A percentile compares a stretch with the other conserved stretches of the same genome.
Evolutionary conservation across 164 flowering plant genomes (phyloP).

Genomic region (Vitis labrusca): DNA sequence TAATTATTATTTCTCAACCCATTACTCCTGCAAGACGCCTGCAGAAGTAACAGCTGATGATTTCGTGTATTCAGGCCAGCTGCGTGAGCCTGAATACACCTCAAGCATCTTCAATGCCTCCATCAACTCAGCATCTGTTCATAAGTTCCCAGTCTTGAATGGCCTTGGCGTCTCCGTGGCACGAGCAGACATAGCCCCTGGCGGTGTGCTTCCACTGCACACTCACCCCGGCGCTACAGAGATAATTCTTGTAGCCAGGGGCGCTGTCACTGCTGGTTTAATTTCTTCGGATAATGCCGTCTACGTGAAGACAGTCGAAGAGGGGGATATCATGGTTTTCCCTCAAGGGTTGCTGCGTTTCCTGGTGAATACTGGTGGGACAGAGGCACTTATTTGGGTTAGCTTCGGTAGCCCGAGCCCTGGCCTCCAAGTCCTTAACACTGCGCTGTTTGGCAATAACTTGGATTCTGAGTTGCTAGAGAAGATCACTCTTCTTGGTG

Average conservation of each 20-base stretch:
- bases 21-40: constrained; percentile 31
- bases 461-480: constrained; percentile 27
- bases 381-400: constrained; percentile 20
- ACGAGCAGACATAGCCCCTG: constrained; percentile 33
- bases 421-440: constrained; percentile 45
- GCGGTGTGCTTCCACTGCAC: constrained; percentile 54
- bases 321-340: constrained; percentile 47
- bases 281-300: constrained; percentile 31
- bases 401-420: constrained; percentile 36
- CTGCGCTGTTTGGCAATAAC: constrained; percentile 38
- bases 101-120: constrained; percentile 40
- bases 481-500: constrained; percentile 38
- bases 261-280: constrained; percentile 36
- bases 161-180: constrained; percentile 46
- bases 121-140: constrained; percentile 33
- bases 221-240: constrained; percentile 50
- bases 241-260: constrained; percentile 29
- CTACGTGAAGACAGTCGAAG: constrained; percentile 24
- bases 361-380: constrained; percentile 31
- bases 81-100: constrained; percentile 36
- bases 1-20: too few relatives aligned
- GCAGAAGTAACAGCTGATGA: constrained; percentile 29
- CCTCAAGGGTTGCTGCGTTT: constrained; percentile 54
- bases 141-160: constrained; percentile 40
- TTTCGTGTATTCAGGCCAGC: constrained; percentile 33